Base-by-base conservation (phyloP, 352 stramenopile genomes). In the Globisporangium solare region DNA sequence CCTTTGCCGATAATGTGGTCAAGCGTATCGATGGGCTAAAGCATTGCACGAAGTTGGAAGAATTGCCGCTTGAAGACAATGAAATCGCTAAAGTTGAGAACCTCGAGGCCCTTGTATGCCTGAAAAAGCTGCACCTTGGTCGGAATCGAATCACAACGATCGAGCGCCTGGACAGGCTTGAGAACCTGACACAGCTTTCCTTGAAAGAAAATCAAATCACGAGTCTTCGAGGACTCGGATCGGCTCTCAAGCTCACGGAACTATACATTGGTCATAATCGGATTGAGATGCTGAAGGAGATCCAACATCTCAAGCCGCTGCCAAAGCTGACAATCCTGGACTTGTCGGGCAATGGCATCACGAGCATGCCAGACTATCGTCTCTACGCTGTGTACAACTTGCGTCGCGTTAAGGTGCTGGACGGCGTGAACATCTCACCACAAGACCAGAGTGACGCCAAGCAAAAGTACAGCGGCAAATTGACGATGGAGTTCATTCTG, bases 301-400 rank as follows among this genome's bases (percentile, higher is more conserved):
- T 94, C 6, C 85, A 93, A 54, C 73, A 92, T 40, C 56, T 96
- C 3, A 93, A 94, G 32, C 64, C 73, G 0, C 62, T 96, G 8
- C 83, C 87, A 0, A 92, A 92, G 35, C 70, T 96, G 6, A 92
- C 89, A 31, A 95, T 96, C 50, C 66, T 95, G 6, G 87, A 96
- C 54, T 61, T 95, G 46, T 74, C 73, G 0, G 86, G 84, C n/a
- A 96, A 96, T 42, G 81, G 86, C 13, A 73, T 94, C 43, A 86
- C 73, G 0, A 50, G 70, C 3, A 17, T 79, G 6, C 18, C 55
- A 2, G 76, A 91, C 31, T 96, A 96, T 66, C 79, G 85, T 4
- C 53, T 93, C 13, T 96, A 95, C 50, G 70, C 65, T 1, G 74
- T 96, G 0, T 95, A 89, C 56, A 83, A 93, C 47, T 56, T 96